Evolutionary conservation across 2,329 filamentous ascomycete species (phyloP).

Genomic region (Fragosphaeria purpurea): DNA sequence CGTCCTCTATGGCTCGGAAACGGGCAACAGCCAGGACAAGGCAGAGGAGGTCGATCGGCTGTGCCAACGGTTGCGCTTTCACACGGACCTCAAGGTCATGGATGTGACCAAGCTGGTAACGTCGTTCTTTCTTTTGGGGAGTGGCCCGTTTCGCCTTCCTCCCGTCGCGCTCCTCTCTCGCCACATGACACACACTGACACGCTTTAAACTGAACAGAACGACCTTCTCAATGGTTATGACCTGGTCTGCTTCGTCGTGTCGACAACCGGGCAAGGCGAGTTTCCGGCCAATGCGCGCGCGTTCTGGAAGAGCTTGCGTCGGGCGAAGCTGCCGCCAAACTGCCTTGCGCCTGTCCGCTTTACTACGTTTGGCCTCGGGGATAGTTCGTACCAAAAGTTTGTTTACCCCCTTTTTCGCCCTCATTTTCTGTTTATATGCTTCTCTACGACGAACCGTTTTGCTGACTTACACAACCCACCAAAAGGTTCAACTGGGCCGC

Average conservation of each 20-base stretch:
- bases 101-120: slow-evolving; percentile 63
- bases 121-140: slow-evolving; percentile 21
- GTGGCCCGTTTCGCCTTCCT: slow-evolving; percentile 15
- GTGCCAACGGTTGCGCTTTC: slow-evolving; percentile 69
- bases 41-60: slow-evolving; percentile 72
- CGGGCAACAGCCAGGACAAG: slow-evolving; percentile 85
- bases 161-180: no score
- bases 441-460: no score
- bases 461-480: no score
- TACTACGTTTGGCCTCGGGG: slow-evolving; percentile 81
- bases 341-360: slow-evolving; percentile 63
- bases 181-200: not conserved
- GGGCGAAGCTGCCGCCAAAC: slow-evolving; percentile 63
- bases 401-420: not conserved
- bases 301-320: slow-evolving; percentile 79
- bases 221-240: slow-evolving; percentile 35
- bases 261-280: slow-evolving; percentile 92
- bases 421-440: not conserved
- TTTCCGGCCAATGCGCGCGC: slow-evolving; percentile 70
- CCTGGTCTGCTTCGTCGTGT: slow-evolving; percentile 70
- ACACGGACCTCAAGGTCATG: slow-evolving; percentile 65
- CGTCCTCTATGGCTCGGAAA: slow-evolving; percentile 89
- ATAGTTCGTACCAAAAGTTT: slow-evolving; percentile 84
- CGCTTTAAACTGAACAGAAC: slow-evolving; percentile 23
- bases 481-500: slow-evolving; percentile 83